These are phyloP conservation scores for Ogataea angusta DNA, from an alignment of 805 yeast genomes.

Conservation along the genomic window DNA sequence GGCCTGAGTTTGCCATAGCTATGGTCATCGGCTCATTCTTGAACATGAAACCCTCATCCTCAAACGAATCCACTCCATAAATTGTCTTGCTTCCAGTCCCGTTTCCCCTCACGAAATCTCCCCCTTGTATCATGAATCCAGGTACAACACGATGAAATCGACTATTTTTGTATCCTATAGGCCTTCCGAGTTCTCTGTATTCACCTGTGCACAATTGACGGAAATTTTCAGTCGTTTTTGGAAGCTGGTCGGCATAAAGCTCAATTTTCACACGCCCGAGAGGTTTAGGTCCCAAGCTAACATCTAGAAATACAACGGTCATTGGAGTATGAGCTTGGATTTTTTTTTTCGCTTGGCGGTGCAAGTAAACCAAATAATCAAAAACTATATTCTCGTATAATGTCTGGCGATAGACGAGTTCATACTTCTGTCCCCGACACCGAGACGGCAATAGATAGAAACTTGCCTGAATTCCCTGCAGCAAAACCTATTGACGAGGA, in stretches of 20 bases:
- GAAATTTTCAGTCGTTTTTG: conserved; percentile 48
- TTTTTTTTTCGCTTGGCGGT: conserved; percentile 6
- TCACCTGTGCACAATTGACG: conserved; percentile 54
- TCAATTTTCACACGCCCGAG: conserved; percentile 45
- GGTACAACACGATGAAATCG: conserved; percentile 40
- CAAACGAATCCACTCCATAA: conserved; percentile 39
- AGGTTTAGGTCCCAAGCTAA: conserved; percentile 29
- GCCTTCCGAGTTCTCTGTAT: conserved; percentile 34
- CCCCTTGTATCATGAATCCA: conserved; percentile 38
- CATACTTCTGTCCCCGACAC: conserved; percentile 73
- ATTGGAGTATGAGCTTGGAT: neutral
- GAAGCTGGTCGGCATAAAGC: conserved; percentile 39
- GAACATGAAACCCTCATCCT: conserved; percentile 41
- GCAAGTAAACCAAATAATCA: neutral
- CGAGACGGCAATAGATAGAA: conserved; percentile 73
- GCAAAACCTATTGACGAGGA: conserved; percentile 74
- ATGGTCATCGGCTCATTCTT: conserved; percentile 32
- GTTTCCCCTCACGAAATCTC: conserved; percentile 37
- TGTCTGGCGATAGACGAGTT: conserved; percentile 25
- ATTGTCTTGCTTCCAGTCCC: conserved; percentile 44
- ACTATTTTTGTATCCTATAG: conserved; percentile 42
- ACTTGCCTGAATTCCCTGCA: conserved; percentile 71
- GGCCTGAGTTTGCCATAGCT: conserved; percentile 43
- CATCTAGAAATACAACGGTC: conserved; percentile 25
- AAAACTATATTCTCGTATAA: neutral